phyloP scores from a whole-genome alignment of 257 asterid species.

The Mitragyna speciosa region DNA sequence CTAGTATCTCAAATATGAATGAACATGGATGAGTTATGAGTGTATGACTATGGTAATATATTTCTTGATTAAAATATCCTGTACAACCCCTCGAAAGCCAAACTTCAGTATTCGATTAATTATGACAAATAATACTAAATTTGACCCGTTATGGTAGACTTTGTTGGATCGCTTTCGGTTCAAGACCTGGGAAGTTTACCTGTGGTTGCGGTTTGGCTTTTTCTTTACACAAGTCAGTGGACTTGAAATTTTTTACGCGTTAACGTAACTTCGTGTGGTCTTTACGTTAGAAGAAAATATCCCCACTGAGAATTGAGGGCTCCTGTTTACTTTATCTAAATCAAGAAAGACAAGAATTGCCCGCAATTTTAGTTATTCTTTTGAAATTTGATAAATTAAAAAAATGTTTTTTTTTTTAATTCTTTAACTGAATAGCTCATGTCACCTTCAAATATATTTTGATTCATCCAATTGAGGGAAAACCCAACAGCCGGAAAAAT shows the following conservation, averaged over 20 bases:
- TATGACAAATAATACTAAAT: not conserved
- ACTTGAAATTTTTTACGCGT: constrained; percentile 22
- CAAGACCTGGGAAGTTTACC: constrained; percentile 18
- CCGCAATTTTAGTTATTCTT: not conserved
- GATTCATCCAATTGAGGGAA: not conserved
- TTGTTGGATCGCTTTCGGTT: constrained; percentile 13
- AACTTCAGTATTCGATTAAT: not conserved
- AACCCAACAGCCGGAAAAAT: not conserved
- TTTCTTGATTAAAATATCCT: not conserved
- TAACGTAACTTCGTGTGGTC: constrained; percentile 33
- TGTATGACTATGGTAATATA: not conserved
- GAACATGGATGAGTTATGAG: not conserved
- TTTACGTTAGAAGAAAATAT: too few relatives aligned
- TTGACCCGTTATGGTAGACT: constrained; percentile 7
- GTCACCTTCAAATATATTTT: not conserved
- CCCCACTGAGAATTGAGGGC: not conserved
- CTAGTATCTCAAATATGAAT: constrained; percentile 2
- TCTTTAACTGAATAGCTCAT: not conserved
- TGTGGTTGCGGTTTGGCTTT: constrained; percentile 12
- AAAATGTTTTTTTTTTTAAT: too few relatives aligned
- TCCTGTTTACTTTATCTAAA: not conserved
- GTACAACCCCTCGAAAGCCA: not conserved
- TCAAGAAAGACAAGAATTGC: not conserved
- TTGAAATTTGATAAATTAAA: not conserved
- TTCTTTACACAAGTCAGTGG: constrained; percentile 29